Evolutionary conservation across 1,284 basidiomycete species (phyloP), one percentile per base, ranked within the genome.

Genomic region (Amylostereum areolatum): DNA sequence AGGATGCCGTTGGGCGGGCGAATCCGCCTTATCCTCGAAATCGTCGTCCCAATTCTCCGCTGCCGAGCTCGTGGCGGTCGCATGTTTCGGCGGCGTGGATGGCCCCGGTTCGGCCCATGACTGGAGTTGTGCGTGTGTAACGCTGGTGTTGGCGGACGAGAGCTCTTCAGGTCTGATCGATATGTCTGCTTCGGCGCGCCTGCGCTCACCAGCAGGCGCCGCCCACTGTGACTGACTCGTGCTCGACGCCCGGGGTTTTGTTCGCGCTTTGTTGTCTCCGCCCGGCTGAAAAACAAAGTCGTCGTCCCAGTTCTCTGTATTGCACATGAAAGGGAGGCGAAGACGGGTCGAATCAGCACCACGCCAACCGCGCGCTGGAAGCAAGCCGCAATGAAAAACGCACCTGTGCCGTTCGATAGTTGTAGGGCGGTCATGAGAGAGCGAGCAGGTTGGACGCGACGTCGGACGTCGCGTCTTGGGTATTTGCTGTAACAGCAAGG

Each of bases 31-130:
- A 45, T 65, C 60, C 56, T 82, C 80, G 56, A 83, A 84, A 61
- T 83, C 83, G 55, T 83, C 81, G 64, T 85, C 83, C 83, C 83
- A 85, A 63, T 81, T 85, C 64, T 85, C 83, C n/a, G 55, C 50
- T 43, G 8, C 25, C 18, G 18, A 18, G 18, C 7, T 55, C 34
- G 59, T 56, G 12, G 51, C 31, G 0, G 52, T 31, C 5, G 53
- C 32, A 7, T 60, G 61, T 43, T 58, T 63, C 8, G 62, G 56
- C 36, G 65, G 66, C 27, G 66, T 66, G 39, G 65, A 66, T n/a
- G 65, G 67, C 27, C 65, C 65, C 5, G 66, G 58, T 48, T 67
- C 66, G 12, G 64, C 60, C 65, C 66, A 68, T n/a, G 52, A 58
- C 25, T 54, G 52, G 3, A 60, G 52, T n/a, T 41, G 48, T 12